Evolutionary conservation across 2,329 filamentous ascomycete species (phyloP), one percentile per base, ranked within the genome.

Genomic region (Ceratocystis lukuohia): DNA sequence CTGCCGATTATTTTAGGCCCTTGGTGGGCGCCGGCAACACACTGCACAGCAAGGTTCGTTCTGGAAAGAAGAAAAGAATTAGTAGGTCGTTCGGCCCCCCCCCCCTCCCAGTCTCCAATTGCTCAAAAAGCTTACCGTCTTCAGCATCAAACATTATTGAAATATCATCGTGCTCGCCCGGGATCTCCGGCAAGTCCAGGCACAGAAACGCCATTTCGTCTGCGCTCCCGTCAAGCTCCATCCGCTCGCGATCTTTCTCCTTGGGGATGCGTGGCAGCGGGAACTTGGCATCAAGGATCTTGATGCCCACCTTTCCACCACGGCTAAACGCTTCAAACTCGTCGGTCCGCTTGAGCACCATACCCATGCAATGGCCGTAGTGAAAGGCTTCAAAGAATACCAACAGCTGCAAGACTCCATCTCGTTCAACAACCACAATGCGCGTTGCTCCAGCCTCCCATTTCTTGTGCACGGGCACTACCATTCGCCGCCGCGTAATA

Each of bases 401-500:
- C 25, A 95, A 77, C 37, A 96, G 78, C 74, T 96, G 90, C 25
- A 88, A 76, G 15, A 88, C 82, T 71, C 85, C 88, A 69, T 91
- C 88, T 70, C 88, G 86, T 70, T 85, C 81, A 45, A 96, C 84
- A 46, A 96, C 80, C 73, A 96, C 91, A 6, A 96, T 79, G 45
- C 92, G 85, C 7, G 89, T 89, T 46, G 81, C 82, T n/a, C 81
- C 84, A 1, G 91, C 89, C 73, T 95, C 91, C 89, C 90, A 95
- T 75, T 94, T 94, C 77, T 96, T 96, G 77, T 95, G 89, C 70
- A 96, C 93, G 0, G 90, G 90, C 17, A 96, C 90, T 12, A 96
- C 89, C 87, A 92, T 94, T 70, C 89, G 84, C 62, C 89, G 85
- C 37, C 91, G 85, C 1, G 91, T 86, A 70, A 96, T 96, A 67